These are phyloP conservation scores for Apiotrichum siamense DNA, from an alignment of 1,284 basidiomycete genomes.

Conservation along the genomic window DNA sequence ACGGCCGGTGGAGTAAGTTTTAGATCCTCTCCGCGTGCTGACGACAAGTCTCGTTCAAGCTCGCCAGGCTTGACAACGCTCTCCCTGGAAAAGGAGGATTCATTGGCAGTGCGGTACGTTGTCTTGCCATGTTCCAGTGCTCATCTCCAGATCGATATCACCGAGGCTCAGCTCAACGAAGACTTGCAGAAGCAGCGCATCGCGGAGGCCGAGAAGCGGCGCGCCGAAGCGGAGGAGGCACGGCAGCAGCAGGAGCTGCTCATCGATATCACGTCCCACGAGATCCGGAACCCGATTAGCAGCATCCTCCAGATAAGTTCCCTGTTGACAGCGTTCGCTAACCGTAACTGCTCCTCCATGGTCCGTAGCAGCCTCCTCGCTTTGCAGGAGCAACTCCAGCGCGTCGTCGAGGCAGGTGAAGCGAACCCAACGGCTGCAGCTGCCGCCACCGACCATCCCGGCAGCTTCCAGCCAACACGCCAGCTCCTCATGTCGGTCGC, in stretches of 20 bases:
- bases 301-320: conserved; percentile 15
- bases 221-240: conserved; percentile 42
- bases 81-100: conserved; percentile 16
- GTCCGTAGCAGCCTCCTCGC: conserved; percentile 40
- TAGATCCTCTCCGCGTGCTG: background rate
- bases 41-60: conserved; percentile 15
- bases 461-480: conserved; percentile 6
- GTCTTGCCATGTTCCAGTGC: conserved; percentile 25
- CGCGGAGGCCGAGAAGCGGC: conserved; percentile 38
- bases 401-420: background rate
- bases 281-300: conserved; percentile 34
- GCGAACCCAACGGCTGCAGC: background rate
- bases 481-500: conserved; percentile 14
- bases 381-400: conserved; percentile 33
- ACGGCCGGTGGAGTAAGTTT: conserved; percentile 27
- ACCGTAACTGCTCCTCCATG: conserved; percentile 31
- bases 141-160: conserved; percentile 37
- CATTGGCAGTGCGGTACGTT: conserved; percentile 17
- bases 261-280: conserved; percentile 45
- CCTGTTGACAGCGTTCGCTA: background rate
- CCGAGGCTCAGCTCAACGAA: conserved; percentile 41
- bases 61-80: conserved; percentile 30
- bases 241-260: conserved; percentile 43
- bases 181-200: conserved; percentile 34
- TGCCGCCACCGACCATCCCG: background rate